Percentiles rank a stretch among this genome's conserved stretches.
Evolutionary conservation across 192 early-diverging fungal species (phyloP).

Genomic region (Linnemannia elongata): DNA sequence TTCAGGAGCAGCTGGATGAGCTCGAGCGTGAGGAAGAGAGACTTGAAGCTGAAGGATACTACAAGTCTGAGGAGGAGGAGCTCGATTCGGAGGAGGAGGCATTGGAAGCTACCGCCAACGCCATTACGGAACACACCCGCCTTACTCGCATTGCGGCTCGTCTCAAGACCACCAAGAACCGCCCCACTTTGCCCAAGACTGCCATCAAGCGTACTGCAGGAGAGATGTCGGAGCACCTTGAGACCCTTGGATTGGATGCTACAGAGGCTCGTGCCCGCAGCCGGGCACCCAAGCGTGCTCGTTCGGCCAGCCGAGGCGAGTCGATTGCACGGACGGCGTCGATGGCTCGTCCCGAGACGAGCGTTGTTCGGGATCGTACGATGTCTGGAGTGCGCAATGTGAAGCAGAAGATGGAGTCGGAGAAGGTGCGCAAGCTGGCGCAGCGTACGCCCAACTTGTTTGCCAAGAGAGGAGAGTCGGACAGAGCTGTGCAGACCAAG

Average conservation of each 20-base stretch:
- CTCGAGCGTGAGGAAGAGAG: slow-evolving; percentile 98
- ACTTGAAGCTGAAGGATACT: slow-evolving; percentile 94
- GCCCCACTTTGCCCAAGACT: slow-evolving; percentile 78
- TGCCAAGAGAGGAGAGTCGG: slow-evolving; percentile 93
- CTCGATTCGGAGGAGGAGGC: slow-evolving; percentile 86
- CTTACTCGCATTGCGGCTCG: slow-evolving; percentile 83
- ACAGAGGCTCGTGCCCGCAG: slow-evolving; percentile 74
- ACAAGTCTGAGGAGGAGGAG: slow-evolving; percentile 84
- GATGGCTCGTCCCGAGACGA: slow-evolving; percentile 70
- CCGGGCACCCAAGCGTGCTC: slow-evolving; percentile 78
- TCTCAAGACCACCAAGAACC: slow-evolving; percentile 84
- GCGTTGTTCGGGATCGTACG: slow-evolving; percentile 73
- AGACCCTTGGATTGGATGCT: slow-evolving; percentile 79
- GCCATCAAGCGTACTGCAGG: slow-evolving; percentile 57
- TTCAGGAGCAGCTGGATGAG: slow-evolving; percentile 94
- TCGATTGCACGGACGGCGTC: slow-evolving; percentile 73
- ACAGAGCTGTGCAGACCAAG: slow-evolving; percentile 91
- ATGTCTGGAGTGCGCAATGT: slow-evolving; percentile 80
- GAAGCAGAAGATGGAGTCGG: slow-evolving; percentile 73
- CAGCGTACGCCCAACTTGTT: slow-evolving; percentile 82
- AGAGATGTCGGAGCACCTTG: slow-evolving; percentile 82
- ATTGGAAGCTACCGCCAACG: slow-evolving; percentile 81
- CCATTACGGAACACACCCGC: slow-evolving; percentile 89
- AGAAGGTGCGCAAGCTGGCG: slow-evolving; percentile 81
- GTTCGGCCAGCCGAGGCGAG: slow-evolving; percentile 80